Conservation (phyloP, 2,329 filamentous ascomycete species). For the Botryotinia narcissicola region DNA sequence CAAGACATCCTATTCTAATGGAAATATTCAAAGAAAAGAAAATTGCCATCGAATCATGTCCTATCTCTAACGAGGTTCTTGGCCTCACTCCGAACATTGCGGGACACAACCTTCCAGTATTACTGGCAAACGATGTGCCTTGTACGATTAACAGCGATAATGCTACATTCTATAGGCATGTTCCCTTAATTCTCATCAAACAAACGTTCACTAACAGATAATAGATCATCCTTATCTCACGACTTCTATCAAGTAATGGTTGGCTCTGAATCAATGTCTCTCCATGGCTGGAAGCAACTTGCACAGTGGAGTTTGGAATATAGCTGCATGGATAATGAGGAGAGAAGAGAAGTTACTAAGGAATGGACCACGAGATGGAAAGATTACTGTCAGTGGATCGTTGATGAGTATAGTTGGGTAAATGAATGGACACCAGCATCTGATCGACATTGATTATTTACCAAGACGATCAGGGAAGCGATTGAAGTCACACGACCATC, state of each 20-base stretch:
- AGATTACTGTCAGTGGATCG: slow-evolving; percentile 54
- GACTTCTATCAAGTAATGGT: slow-evolving; percentile 77
- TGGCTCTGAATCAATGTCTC: slow-evolving; percentile 62
- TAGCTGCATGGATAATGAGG: slow-evolving; percentile 49
- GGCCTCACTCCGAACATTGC: slow-evolving; percentile 64
- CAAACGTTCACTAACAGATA: slow-evolving; percentile 21
- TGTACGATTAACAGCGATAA: slow-evolving; percentile 76
- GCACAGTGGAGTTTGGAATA: slow-evolving; percentile 62
- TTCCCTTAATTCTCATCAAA: background rate
- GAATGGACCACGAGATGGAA: slow-evolving; percentile 58
- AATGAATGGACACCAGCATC: background rate
- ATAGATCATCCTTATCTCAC: slow-evolving; percentile 66
- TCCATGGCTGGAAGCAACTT: slow-evolving; percentile 71
- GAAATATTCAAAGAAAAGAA: slow-evolving; percentile 59
- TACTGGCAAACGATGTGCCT: slow-evolving; percentile 70
- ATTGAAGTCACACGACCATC: background rate
- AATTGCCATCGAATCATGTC: slow-evolving; percentile 73
- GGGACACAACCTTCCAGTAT: slow-evolving; percentile 64
- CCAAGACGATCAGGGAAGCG: background rate
- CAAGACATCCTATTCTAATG: slow-evolving; percentile 65
- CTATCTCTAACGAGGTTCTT: slow-evolving; percentile 74
- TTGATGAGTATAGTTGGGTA: slow-evolving; percentile 41
- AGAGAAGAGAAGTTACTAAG: slow-evolving; percentile 42
- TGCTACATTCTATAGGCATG: slow-evolving; percentile 66
- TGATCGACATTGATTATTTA: slow-evolving; percentile 24